Base-by-base conservation (phyloP, 106 monocot genomes). In the Narthecium ossifragum region DNA sequence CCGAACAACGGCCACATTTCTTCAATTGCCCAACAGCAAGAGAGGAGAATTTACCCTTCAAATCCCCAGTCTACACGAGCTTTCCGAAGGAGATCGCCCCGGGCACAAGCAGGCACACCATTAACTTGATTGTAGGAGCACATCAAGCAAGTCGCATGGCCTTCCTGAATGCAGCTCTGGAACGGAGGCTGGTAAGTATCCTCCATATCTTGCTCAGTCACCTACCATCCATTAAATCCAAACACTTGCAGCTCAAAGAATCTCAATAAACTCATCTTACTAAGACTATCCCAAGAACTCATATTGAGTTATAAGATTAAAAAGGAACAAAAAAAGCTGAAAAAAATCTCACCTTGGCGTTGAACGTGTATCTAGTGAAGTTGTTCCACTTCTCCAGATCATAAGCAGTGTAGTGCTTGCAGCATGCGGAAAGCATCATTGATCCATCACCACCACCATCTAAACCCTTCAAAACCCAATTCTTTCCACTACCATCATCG, bases 51-150 rank as follows among this genome's bases (percentile, higher is more conserved):
- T 61, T 76, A 98, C 96, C 96, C 98, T 30, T 78, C 24, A 48
- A 99, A 81, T 29, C 84, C 87, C 91, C 98, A 99, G 6, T 87
- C 79, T 2, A 78, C 59, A 32, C 86, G 69, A 28, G 80, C 78
- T 43, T 81, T 73, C 45, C 57, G 41, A 8, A 88, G 48, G 9
- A 91, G 75, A 59, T 82, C 78, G 11, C 48, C 41, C 8, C 69
- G 47, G 23, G 98, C 98, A 47, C 98, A 99, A 15, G 80, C 45
- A 4, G 91, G 91, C 23, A 99, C 70, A 13, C 98, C 98, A 52
- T 99, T 88, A n/a, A 99, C 71, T 51, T 78, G 78, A 55, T 99
- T 99, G 60, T 99, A 91, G n/a, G 98, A 80, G 63, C 91, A 98
- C 98, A 91, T 98, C 59, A 98, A 69, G 46, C 98, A 86, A 34